Base-by-base conservation (phyloP, 1,139 yeast species). In the Magnusiomyces tetraspermus region DNA sequence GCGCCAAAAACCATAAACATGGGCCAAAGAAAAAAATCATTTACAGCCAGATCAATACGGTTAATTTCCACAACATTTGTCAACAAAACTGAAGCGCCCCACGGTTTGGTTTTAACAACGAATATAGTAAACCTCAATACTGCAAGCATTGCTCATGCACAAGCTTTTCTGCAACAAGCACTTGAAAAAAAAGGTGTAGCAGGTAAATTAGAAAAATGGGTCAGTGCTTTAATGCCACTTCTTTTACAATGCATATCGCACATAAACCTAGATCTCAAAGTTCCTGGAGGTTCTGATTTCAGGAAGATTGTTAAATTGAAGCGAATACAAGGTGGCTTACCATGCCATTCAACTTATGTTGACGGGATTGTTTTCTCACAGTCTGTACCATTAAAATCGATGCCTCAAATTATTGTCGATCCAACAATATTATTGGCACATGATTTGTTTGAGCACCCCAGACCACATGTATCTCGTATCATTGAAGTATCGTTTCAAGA, bases 401-500 rank as follows among this genome's bases (percentile, higher is more conserved):
- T 94, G 98, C 78, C 88, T 0, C 68, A 79, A 3, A 64, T 66
- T 11, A 74, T 94, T 6, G 62, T 66, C 0, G 76, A 78, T 49
- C 97, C 99, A 0, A 77, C 83, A 54, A 84, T 94, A 46, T 81
- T 94, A 53, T 73, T 94, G 33, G 76, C 94, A 11, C 84, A 89
- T 75, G 92, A 94, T 61, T 96, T 97, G 0, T 72, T 94, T 28
- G 97, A 90, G 64, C 92, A 89, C 61, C 76, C 83, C 58, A 81
- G 85, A 57, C 85, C 76, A 45, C 79, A 76, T 50, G 85, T 89
- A 55, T 81, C 89, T 66, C 85, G 95, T 63, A 71, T 92, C 55
- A 83, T 88, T 53, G 86, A 95, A 2, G 84, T 92, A 1, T 76
- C 88, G 51, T 87, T 94, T 0, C 98, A 94, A 64, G 97, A 92